Evolutionary conservation across 2,329 filamentous ascomycete species (phyloP).

Genomic region (Fusarium albidum): DNA sequence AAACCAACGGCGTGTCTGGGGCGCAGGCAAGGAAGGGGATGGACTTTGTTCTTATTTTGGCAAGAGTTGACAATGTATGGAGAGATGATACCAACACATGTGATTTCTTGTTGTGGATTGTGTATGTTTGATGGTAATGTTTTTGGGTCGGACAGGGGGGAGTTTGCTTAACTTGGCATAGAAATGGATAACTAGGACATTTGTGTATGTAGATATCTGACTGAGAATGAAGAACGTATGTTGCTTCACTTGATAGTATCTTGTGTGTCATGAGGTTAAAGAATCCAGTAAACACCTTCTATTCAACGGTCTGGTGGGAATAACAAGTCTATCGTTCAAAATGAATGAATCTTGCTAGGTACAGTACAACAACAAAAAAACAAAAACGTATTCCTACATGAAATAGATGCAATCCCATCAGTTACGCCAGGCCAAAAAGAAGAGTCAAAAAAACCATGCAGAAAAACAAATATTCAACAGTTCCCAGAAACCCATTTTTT

Average conservation of each 20-base stretch:
- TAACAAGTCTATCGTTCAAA: slow-evolving; percentile 15
- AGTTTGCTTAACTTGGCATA: slow-evolving; percentile 20
- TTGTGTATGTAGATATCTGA: too few species aligned
- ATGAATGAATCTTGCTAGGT: slow-evolving; percentile 12
- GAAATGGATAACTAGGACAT: too few species aligned
- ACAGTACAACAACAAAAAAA: slow-evolving; percentile 17
- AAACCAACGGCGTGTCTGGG: slow-evolving; percentile 13
- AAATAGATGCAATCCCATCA: slow-evolving; percentile 32
- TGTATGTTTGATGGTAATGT: slow-evolving; percentile 2
- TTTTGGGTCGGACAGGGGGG: slow-evolving; percentile 1
- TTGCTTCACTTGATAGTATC: slow-evolving; percentile 12
- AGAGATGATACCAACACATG: slow-evolving; percentile 22
- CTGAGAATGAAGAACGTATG: too few species aligned
- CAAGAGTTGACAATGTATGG: slow-evolving; percentile 14
- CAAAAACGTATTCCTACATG: slow-evolving; percentile 28
- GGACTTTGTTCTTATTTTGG: slow-evolving; percentile 8
- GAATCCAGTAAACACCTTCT: slow-evolving; percentile 18
- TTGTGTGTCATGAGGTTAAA: not conserved
- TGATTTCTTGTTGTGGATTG: slow-evolving; percentile 15
- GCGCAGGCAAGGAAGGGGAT: slow-evolving; percentile 17
- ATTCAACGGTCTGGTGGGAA: slow-evolving; percentile 17
- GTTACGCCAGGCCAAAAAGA: slow-evolving; percentile 31
- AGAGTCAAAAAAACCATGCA: not conserved
- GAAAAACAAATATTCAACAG: slow-evolving; percentile 22
- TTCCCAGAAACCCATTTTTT: slow-evolving; percentile 20